Conservation (phyloP, 495 filamentous ascomycete genomes). For the Penicillium angulare region DNA sequence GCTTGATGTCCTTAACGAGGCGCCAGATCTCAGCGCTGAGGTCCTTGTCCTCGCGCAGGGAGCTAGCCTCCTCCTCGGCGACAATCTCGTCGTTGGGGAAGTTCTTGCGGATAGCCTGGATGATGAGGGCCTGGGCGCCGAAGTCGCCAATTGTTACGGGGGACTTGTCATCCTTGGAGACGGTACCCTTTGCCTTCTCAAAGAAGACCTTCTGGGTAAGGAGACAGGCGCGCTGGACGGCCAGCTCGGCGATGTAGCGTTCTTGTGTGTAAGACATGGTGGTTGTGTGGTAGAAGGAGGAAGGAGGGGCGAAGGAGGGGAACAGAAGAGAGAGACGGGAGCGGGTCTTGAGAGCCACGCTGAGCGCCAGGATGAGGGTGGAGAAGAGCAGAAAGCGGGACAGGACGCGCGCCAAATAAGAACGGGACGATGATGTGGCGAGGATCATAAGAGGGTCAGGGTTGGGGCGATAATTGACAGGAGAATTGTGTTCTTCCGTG, state of each 20-base stretch:
- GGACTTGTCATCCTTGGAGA: slow-evolving; percentile 91
- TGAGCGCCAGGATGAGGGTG: slow-evolving; percentile 50
- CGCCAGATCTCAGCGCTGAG: slow-evolving; percentile 78
- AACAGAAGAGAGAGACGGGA: slow-evolving; percentile 41
- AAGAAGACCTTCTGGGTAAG: slow-evolving; percentile 93
- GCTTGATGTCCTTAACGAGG: slow-evolving; percentile 65
- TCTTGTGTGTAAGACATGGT: slow-evolving; percentile 71
- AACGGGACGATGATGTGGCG: too few species aligned
- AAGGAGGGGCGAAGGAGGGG: slow-evolving; percentile 26
- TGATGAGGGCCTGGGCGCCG: slow-evolving; percentile 95
- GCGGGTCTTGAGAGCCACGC: slow-evolving; percentile 44
- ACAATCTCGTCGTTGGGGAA: slow-evolving; percentile 92
- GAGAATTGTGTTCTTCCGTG: too few species aligned
- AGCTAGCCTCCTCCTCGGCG: slow-evolving; percentile 87
- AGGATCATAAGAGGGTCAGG: too few species aligned
- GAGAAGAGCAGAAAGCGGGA: slow-evolving; percentile 41
- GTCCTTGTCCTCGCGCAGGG: slow-evolving; percentile 64
- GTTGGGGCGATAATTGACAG: too few species aligned
- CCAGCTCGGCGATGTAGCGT: slow-evolving; percentile 81
- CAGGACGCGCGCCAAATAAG: slow-evolving; percentile 32
- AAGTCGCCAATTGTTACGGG: slow-evolving; percentile 98
- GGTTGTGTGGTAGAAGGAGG: slow-evolving; percentile 25
- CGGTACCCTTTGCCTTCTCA: slow-evolving; percentile 86
- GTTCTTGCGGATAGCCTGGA: slow-evolving; percentile 79
- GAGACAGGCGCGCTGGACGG: slow-evolving; percentile 83